phyloP scores from a whole-genome alignment of 352 stramenopile species.

The Globisporangium takayamanum region DNA sequence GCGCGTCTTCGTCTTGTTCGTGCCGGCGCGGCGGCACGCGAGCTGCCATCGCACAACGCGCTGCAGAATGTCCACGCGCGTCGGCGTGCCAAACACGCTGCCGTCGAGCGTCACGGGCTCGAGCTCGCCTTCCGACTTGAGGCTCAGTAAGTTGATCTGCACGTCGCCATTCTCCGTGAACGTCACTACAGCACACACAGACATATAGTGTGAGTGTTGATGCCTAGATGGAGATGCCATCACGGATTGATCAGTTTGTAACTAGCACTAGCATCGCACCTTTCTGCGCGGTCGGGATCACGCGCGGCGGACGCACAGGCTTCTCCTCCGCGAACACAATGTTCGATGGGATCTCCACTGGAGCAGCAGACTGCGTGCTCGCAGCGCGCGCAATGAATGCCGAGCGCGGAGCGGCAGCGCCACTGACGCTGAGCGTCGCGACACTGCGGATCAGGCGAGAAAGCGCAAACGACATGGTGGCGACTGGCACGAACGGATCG shows the following conservation, averaged over 20 bases:
- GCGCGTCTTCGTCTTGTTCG: constrained; percentile 87
- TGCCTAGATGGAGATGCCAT: too few relatives aligned
- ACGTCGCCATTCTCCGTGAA: constrained; percentile 52
- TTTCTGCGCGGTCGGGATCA: constrained; percentile 54
- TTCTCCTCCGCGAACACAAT: constrained; percentile 71
- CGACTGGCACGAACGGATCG: neutral
- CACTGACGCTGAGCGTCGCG: constrained; percentile 34
- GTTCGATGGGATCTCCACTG: constrained; percentile 43
- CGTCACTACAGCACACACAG: constrained; percentile 19
- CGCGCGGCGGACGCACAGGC: constrained; percentile 49
- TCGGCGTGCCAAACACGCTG: constrained; percentile 69
- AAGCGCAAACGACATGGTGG: constrained; percentile 28
- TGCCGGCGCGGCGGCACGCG: constrained; percentile 72
- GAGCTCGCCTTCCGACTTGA: constrained; percentile 35
- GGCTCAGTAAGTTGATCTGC: constrained; percentile 57
- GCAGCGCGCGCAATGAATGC: constrained; percentile 25
- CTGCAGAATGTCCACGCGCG: constrained; percentile 83
- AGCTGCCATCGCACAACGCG: constrained; percentile 86
- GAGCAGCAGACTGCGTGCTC: constrained; percentile 26
- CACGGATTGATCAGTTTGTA: neutral
- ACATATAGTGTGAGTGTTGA: neutral
- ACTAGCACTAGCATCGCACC: constrained; percentile 13
- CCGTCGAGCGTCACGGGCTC: constrained; percentile 52
- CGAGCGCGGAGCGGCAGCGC: constrained; percentile 25
- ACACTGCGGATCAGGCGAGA: constrained; percentile 58